Conservation (phyloP, 1,284 basidiomycete species). For the Ceratobasidium sp. region DNA sequence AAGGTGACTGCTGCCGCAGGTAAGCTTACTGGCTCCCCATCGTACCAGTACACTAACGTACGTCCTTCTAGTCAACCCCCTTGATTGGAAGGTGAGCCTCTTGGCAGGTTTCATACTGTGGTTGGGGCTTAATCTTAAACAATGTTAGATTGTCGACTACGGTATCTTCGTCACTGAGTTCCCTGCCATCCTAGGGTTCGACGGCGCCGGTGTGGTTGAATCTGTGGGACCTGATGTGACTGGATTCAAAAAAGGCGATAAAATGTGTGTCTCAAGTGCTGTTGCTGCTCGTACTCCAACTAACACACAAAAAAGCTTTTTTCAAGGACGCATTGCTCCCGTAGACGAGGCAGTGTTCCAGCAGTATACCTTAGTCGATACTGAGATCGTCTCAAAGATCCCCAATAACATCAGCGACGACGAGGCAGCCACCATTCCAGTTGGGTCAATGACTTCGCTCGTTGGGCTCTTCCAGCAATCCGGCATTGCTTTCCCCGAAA, state of each 20-base stretch:
- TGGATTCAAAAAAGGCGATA: constrained; percentile 29
- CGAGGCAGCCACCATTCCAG: constrained; percentile 19
- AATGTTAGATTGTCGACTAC: constrained; percentile 1
- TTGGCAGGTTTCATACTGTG: neutral
- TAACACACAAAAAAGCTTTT: neutral
- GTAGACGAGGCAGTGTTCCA: constrained; percentile 20
- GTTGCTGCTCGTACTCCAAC: neutral
- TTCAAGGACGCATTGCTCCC: constrained; percentile 17
- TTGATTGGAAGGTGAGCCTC: constrained; percentile 8
- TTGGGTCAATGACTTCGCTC: constrained; percentile 27
- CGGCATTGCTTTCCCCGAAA: constrained; percentile 20
- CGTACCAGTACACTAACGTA: neutral
- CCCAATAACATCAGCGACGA: constrained; percentile 15
- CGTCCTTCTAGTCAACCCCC: neutral
- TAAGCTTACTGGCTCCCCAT: neutral
- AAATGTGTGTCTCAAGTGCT: constrained; percentile 31
- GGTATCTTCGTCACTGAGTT: constrained; percentile 13
- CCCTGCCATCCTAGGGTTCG: constrained; percentile 35
- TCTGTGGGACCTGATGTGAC: neutral
- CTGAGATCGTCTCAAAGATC: constrained; percentile 1
- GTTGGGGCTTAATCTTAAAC: too few relatives aligned
- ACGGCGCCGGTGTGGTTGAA: constrained; percentile 27
- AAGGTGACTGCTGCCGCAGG: constrained; percentile 13
- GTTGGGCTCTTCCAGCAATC: constrained; percentile 41
- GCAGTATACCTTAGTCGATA: constrained; percentile 26